These are phyloP conservation scores for Clarireedia paspali DNA, from an alignment of 2,329 filamentous ascomycete species.

Conservation along the genomic window DNA sequence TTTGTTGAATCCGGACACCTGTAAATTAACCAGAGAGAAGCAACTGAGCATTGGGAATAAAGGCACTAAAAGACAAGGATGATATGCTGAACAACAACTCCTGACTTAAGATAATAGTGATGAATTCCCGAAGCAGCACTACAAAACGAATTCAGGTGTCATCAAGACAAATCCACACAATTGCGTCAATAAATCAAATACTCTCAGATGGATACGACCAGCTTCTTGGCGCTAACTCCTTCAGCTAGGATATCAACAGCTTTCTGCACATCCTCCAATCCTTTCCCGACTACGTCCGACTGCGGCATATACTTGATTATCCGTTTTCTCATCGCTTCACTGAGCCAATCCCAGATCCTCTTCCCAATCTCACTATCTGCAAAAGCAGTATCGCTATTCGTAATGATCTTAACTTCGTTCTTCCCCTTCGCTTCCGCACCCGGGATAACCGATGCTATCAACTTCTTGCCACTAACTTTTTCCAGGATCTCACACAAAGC, in stretches of 20 bases:
- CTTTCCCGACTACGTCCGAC: slow-evolving; percentile 1
- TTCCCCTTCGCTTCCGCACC: neutral
- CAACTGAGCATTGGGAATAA: no score
- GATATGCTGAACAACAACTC: no score
- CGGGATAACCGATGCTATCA: neutral
- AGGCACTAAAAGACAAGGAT: no score
- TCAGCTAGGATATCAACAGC: neutral
- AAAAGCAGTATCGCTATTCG: neutral
- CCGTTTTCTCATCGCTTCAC: neutral
- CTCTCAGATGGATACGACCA: neutral
- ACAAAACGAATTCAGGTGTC: no score
- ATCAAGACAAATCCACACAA: no score
- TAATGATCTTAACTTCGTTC: neutral
- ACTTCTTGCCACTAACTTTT: neutral
- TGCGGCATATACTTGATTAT: neutral
- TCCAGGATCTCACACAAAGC: neutral
- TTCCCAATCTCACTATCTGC: neutral
- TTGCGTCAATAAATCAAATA: no score
- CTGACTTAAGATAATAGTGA: no score
- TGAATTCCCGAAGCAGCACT: no score
- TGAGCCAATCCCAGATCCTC: neutral
- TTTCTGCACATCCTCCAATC: slow-evolving; percentile 1
- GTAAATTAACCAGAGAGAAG: no score
- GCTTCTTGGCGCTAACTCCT: slow-evolving; percentile 3
- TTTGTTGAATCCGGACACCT: no score